Conservation (phyloP, 352 stramenopile species). For the Globisporangium mamillatum region DNA sequence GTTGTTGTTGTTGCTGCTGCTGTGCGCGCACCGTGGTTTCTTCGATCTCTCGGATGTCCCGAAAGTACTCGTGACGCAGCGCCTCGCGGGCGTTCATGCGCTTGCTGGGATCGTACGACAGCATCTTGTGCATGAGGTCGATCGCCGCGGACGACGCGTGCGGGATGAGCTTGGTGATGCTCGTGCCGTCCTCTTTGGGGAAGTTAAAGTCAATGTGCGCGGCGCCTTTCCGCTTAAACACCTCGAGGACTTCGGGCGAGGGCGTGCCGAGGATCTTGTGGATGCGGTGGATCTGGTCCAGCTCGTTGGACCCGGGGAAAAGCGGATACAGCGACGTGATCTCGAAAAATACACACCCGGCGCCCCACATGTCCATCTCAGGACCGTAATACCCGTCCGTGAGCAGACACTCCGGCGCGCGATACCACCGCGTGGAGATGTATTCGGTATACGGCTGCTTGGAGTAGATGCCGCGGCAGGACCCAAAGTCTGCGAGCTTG, state of each 20-base stretch:
- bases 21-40: constrained; percentile 39
- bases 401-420: constrained; percentile 92
- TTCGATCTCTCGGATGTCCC: constrained; percentile 82
- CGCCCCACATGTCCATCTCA: constrained; percentile 96
- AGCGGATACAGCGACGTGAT: constrained; percentile 93
- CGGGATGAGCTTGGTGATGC: constrained; percentile 84
- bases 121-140: constrained; percentile 87
- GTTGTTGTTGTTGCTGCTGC: constrained; percentile 27
- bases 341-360: constrained; percentile 96
- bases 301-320: constrained; percentile 93
- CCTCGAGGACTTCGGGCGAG: constrained; percentile 73
- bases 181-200: constrained; percentile 81
- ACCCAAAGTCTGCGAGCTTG: constrained; percentile 94
- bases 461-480: constrained; percentile 92
- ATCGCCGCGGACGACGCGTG: constrained; percentile 83
- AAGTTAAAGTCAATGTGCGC: constrained; percentile 94
- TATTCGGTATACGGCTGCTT: constrained; percentile 97
- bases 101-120: constrained; percentile 88
- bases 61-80: constrained; percentile 90
- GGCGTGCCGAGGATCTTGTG: constrained; percentile 95
- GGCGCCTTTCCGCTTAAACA: constrained; percentile 90
- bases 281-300: constrained; percentile 95
- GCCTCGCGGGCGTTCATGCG: constrained; percentile 87
- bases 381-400: constrained; percentile 95
- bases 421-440: constrained; percentile 96